Conservation (phyloP, 768 basidiomycete genomes). For the Mycena olivaceomarginata region DNA sequence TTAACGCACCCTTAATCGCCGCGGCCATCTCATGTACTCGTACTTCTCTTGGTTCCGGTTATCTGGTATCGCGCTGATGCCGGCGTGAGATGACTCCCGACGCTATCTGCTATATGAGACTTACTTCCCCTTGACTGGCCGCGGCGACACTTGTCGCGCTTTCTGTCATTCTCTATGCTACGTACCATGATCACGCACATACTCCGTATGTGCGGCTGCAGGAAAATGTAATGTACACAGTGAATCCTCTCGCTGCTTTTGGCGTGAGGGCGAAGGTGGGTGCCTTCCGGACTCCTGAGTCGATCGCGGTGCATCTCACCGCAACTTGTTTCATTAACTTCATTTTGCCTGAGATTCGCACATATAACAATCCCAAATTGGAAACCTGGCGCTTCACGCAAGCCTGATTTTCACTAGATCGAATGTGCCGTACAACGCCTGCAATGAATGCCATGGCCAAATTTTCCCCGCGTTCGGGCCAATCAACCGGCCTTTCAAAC, state of each 20-base stretch:
- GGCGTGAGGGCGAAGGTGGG: too few species aligned
- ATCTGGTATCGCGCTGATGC: not conserved
- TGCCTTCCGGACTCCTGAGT: too few species aligned
- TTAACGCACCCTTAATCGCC: too few species aligned
- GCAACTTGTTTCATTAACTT: not conserved
- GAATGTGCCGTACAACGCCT: too few species aligned
- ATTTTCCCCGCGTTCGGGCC: constrained; percentile 3
- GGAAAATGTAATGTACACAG: too few species aligned
- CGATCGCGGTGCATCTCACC: not conserved
- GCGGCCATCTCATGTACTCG: too few species aligned
- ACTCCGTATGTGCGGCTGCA: constrained; percentile 6
- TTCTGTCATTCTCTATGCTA: constrained; percentile 16
- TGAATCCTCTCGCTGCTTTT: too few species aligned
- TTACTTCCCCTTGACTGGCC: constrained; percentile 3
- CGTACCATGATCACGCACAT: constrained; percentile 16
- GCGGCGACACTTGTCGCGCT: not conserved
- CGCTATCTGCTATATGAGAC: constrained; percentile 18
- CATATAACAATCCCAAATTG: not conserved
- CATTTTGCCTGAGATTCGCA: not conserved
- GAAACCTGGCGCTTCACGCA: constrained; percentile 9
- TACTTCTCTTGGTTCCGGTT: not conserved
- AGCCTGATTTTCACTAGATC: not conserved
- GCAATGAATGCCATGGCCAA: constrained; percentile 8
- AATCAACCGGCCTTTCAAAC: constrained; percentile 13
- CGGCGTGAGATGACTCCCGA: not conserved